A percentile compares a stretch with the other conserved stretches of the same genome.
Conservation (phyloP, 2,329 filamentous ascomycete species). For the Chrysosphaeria jannelii region DNA sequence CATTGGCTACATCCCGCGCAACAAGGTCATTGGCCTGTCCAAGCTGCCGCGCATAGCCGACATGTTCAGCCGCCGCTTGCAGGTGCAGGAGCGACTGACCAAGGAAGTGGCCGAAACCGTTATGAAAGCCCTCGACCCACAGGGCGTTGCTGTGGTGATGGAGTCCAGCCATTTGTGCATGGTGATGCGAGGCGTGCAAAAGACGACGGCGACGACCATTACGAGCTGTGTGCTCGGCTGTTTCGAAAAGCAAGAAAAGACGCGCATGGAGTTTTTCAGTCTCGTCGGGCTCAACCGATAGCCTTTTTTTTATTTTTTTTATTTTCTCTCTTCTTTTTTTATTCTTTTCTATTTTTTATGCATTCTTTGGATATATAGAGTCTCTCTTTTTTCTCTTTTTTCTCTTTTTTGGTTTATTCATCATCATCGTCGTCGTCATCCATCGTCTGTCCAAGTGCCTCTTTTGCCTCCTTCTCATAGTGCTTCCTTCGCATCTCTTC, state of each 20-base stretch:
- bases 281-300: conserved; percentile 30
- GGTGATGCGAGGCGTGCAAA: conserved; percentile 96
- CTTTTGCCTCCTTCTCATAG: no score
- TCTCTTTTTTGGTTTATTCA: conserved; percentile 4
- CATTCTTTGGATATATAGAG: background rate
- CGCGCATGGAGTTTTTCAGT: conserved; percentile 80
- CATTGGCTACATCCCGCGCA: conserved; percentile 85
- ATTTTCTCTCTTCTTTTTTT: background rate
- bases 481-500: conserved; percentile 82
- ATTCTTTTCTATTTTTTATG: background rate
- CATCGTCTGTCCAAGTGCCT: no score
- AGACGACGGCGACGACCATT: conserved; percentile 61
- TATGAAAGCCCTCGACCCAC: conserved; percentile 72
- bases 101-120: conserved; percentile 89
- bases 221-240: conserved; percentile 95
- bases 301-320: background rate
- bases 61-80: conserved; percentile 78
- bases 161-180: conserved; percentile 92
- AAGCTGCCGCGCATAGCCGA: conserved; percentile 90
- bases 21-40: conserved; percentile 77
- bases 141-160: conserved; percentile 91
- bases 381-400: background rate
- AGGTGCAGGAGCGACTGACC: conserved; percentile 88
- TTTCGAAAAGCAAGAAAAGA: conserved; percentile 79
- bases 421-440: conserved; percentile 17